A percentile compares a stretch with the other conserved stretches of the same genome.
Evolutionary conservation across 768 basidiomycete species (phyloP).

Genomic region (Pleurotus djamor): DNA sequence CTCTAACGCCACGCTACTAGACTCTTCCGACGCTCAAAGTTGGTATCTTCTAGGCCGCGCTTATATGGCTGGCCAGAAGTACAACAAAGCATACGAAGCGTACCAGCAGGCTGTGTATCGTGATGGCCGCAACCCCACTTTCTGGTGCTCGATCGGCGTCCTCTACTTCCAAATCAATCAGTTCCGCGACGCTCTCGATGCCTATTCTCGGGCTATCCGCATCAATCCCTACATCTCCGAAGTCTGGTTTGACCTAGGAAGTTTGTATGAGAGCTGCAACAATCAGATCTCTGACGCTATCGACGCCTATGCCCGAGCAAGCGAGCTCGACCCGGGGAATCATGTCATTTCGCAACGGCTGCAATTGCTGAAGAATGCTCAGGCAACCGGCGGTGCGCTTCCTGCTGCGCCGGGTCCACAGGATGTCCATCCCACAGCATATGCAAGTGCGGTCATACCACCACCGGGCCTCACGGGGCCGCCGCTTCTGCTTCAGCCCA

Average conservation of each 20-base stretch:
- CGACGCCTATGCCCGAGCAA: constrained; percentile 94
- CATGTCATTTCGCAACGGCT: constrained; percentile 79
- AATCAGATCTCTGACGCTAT: constrained; percentile 99
- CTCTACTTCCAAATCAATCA: constrained; percentile 99
- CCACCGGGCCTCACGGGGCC: constrained; percentile 69
- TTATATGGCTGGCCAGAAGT: constrained; percentile 98
- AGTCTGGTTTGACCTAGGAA: constrained; percentile 97
- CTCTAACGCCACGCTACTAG: constrained; percentile 34
- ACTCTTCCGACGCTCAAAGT: constrained; percentile 93
- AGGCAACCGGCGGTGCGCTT: constrained; percentile 69
- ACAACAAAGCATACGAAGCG: constrained; percentile 99
- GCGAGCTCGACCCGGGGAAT: constrained; percentile 90
- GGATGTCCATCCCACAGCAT: constrained; percentile 95
- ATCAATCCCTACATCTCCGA: constrained; percentile 97
- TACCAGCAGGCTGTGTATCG: constrained; percentile 99
- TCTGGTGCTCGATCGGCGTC: constrained; percentile 99
- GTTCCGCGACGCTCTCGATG: constrained; percentile 97
- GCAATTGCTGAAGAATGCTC: constrained; percentile 74
- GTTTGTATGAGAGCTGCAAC: constrained; percentile 97
- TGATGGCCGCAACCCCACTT: constrained; percentile 97
- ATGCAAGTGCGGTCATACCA: constrained; percentile 75
- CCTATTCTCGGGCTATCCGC: constrained; percentile 97
- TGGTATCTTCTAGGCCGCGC: constrained; percentile 99
- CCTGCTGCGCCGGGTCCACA: constrained; percentile 91
- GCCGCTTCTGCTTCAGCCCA: constrained; percentile 59